These are phyloP conservation scores for Aspergillus nomiae DNA, from an alignment of 2,329 filamentous ascomycete species.

Conservation along the genomic window DNA sequence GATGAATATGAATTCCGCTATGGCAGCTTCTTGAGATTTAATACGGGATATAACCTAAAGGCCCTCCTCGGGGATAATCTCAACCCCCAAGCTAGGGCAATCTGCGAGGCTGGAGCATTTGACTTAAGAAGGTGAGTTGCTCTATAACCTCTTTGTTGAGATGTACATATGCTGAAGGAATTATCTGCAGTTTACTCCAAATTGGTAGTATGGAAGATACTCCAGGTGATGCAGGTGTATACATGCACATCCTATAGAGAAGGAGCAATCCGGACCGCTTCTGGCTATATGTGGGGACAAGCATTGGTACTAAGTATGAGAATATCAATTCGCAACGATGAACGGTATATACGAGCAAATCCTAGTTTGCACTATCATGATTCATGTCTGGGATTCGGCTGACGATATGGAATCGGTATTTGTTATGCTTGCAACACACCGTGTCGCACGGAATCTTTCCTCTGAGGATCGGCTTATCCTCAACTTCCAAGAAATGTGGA, in stretches of 20 bases:
- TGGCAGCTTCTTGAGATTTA: background rate
- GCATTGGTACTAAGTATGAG: slow-evolving; percentile 3
- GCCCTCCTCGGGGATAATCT: background rate
- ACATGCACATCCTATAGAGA: slow-evolving; percentile 15
- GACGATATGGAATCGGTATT: slow-evolving; percentile 15
- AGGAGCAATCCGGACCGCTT: slow-evolving; percentile 2
- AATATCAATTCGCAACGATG: slow-evolving; percentile 12
- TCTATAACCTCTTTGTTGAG: background rate
- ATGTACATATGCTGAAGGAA: background rate
- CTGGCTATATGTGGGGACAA: slow-evolving; percentile 17
- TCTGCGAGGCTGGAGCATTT: background rate
- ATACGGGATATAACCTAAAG: background rate
- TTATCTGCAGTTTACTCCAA: background rate
- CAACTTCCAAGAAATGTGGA: slow-evolving; percentile 17
- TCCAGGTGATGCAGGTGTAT: background rate
- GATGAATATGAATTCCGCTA: background rate
- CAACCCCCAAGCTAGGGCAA: background rate
- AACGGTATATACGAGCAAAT: background rate
- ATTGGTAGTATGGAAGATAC: background rate
- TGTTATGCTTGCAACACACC: slow-evolving; percentile 8
- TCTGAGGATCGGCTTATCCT: slow-evolving; percentile 1
- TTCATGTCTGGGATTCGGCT: slow-evolving; percentile 11
- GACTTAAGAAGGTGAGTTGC: background rate
- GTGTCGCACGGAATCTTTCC: background rate
- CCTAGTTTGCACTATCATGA: slow-evolving; percentile 14